Evolutionary conservation across 805 yeast genomes (phyloP).

Genomic region (Kuraishia floccosa): DNA sequence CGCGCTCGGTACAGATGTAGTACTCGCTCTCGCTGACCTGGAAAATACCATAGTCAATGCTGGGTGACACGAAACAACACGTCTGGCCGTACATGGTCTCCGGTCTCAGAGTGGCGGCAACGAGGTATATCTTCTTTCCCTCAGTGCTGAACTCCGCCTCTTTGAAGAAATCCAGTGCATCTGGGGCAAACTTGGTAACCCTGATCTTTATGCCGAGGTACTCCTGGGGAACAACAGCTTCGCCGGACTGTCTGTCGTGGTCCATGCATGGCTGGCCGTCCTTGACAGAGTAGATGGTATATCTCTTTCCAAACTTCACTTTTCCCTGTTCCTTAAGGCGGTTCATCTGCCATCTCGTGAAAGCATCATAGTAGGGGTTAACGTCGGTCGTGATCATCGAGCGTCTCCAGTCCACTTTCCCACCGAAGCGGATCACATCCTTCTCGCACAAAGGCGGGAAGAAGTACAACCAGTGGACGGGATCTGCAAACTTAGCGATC

Average conservation of each 20-base stretch:
- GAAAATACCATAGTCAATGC: slow-evolving; percentile 83
- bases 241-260: slow-evolving; percentile 95
- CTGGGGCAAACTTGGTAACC: slow-evolving; percentile 45
- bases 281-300: slow-evolving; percentile 93
- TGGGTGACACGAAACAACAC: slow-evolving; percentile 95
- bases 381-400: slow-evolving; percentile 90
- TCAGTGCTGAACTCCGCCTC: slow-evolving; percentile 32
- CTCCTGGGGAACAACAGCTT: slow-evolving; percentile 95
- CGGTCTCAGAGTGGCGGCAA: slow-evolving; percentile 97
- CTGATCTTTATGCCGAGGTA: slow-evolving; percentile 87
- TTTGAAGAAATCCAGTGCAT: slow-evolving; percentile 42
- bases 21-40: slow-evolving; percentile 69
- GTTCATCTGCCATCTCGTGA: slow-evolving; percentile 94
- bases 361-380: slow-evolving; percentile 91
- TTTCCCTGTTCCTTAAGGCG: slow-evolving; percentile 75
- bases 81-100: slow-evolving; percentile 99
- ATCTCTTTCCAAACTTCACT: slow-evolving; percentile 96
- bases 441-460: slow-evolving; percentile 85
- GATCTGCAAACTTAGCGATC: slow-evolving; percentile 80
- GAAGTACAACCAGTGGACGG: slow-evolving; percentile 79
- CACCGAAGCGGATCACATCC: slow-evolving; percentile 76
- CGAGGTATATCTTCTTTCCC: slow-evolving; percentile 62
- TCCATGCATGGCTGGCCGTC: slow-evolving; percentile 99
- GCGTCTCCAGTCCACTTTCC: slow-evolving; percentile 97
- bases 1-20: slow-evolving; percentile 85